These are phyloP conservation scores for Kockovaella imperatae DNA, from an alignment of 768 basidiomycete species.

Conservation along the genomic window DNA sequence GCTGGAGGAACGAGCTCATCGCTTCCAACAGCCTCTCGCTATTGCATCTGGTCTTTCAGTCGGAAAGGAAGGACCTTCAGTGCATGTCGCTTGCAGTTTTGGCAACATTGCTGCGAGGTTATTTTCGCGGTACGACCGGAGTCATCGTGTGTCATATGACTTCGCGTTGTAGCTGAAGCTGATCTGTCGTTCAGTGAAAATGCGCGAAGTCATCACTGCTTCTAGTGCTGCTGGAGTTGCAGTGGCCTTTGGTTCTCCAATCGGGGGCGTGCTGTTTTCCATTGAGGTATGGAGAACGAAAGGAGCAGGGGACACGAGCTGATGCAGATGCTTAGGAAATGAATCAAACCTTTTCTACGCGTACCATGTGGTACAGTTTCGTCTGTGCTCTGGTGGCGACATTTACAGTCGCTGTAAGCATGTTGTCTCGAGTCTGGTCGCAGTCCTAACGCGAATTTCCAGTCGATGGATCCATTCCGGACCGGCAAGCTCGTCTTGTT, in stretches of 20 bases:
- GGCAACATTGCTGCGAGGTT: slow-evolving; percentile 80
- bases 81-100: slow-evolving; percentile 92
- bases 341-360: slow-evolving; percentile 93
- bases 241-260: slow-evolving; percentile 95
- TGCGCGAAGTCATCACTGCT: slow-evolving; percentile 84
- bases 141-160: slow-evolving; percentile 60
- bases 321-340: slow-evolving; percentile 68
- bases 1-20: neutral
- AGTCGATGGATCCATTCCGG: slow-evolving; percentile 97
- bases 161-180: slow-evolving; percentile 9
- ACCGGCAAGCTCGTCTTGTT: slow-evolving; percentile 97
- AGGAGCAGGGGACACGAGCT: neutral
- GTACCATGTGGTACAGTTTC: slow-evolving; percentile 98
- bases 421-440: neutral
- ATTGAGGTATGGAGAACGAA: slow-evolving; percentile 62
- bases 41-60: slow-evolving; percentile 96
- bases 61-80: slow-evolving; percentile 96
- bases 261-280: slow-evolving; percentile 94
- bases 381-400: slow-evolving; percentile 96
- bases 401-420: slow-evolving; percentile 81
- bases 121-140: slow-evolving; percentile 73
- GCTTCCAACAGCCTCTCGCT: slow-evolving; percentile 65
- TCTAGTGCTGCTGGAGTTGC: slow-evolving; percentile 97
- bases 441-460: neutral
- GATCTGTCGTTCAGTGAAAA: slow-evolving; percentile 45